Conservation (phyloP, 768 basidiomycete genomes). For the Tylopilus balloui region DNA sequence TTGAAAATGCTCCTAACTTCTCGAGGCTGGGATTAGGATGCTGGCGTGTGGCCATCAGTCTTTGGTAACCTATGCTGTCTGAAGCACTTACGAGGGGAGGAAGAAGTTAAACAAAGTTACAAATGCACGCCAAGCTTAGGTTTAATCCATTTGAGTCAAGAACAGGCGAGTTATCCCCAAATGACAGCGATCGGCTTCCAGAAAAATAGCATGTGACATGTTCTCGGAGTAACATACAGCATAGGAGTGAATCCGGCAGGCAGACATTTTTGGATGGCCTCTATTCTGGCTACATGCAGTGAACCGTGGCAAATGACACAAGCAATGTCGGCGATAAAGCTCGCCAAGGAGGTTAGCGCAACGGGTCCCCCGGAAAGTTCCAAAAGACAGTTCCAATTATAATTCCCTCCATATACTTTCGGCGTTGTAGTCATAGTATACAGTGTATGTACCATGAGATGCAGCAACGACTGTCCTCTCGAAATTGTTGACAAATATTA, state of each 20-base stretch:
- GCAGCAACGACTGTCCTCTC: constrained; percentile 48
- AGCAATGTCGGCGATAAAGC: constrained; percentile 1
- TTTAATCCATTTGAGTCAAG: constrained; percentile 11
- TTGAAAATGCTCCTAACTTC: constrained; percentile 1
- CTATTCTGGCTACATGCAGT: constrained; percentile 17
- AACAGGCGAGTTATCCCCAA: constrained; percentile 2
- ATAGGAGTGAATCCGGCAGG: neutral
- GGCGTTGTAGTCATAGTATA: constrained; percentile 24
- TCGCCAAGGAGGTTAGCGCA: constrained; percentile 2
- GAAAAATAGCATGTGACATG: neutral
- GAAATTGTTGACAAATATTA: constrained; percentile 63
- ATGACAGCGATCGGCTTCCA: constrained; percentile 6
- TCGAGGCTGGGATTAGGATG: constrained; percentile 5
- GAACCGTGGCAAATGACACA: constrained; percentile 11
- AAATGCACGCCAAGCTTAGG: constrained; percentile 23
- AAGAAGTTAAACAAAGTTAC: constrained; percentile 17
- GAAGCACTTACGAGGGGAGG: constrained; percentile 4
- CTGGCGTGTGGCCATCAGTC: constrained; percentile 9
- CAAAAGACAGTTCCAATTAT: constrained; percentile 16
- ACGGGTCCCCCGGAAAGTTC: neutral
- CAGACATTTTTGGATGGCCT: constrained; percentile 7
- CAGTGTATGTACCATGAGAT: constrained; percentile 29
- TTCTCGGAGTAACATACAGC: neutral
- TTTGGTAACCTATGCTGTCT: constrained; percentile 11
- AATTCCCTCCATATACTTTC: constrained; percentile 33